phyloP scores from a whole-genome alignment of 140 eudicot genomes.

The Ambrosia hybrid region DNA sequence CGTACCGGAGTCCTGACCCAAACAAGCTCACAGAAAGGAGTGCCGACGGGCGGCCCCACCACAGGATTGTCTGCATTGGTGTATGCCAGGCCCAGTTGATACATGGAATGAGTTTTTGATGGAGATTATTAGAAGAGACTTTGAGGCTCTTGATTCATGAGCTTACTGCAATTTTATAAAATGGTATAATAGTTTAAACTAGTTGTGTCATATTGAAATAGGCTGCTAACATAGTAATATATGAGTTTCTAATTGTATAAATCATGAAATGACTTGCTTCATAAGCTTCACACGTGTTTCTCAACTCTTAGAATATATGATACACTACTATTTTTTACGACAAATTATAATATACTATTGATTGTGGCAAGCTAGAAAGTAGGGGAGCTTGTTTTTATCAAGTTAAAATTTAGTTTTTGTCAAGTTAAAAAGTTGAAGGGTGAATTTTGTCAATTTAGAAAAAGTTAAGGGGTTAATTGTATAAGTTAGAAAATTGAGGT shows the following conservation, averaged over 20 bases:
- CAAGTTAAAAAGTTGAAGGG: too few species aligned
- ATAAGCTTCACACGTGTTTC: neutral
- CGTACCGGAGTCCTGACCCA: conserved; percentile 80
- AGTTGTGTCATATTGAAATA: conserved; percentile 10
- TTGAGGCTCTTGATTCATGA: conserved; percentile 29
- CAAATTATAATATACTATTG: neutral
- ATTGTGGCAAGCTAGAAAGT: neutral
- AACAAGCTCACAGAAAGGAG: conserved; percentile 73
- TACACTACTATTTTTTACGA: too few species aligned
- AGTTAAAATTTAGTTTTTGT: too few species aligned
- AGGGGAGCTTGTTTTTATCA: too few species aligned
- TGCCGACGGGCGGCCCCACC: conserved; percentile 95
- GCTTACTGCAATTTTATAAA: neutral
- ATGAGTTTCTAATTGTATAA: neutral
- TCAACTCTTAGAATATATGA: neutral
- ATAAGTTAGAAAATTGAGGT: too few species aligned
- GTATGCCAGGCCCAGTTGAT: conserved; percentile 98
- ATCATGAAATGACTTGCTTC: neutral
- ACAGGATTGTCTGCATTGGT: conserved; percentile 97
- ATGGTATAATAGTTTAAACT: neutral
- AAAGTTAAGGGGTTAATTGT: too few species aligned
- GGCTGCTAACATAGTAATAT: neutral
- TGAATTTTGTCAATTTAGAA: too few species aligned
- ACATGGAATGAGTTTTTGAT: conserved; percentile 87
- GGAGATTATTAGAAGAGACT: conserved; percentile 74